These are phyloP conservation scores for Corynespora cassiicola DNA, from an alignment of 2,329 filamentous ascomycete genomes.

Conservation along the genomic window DNA sequence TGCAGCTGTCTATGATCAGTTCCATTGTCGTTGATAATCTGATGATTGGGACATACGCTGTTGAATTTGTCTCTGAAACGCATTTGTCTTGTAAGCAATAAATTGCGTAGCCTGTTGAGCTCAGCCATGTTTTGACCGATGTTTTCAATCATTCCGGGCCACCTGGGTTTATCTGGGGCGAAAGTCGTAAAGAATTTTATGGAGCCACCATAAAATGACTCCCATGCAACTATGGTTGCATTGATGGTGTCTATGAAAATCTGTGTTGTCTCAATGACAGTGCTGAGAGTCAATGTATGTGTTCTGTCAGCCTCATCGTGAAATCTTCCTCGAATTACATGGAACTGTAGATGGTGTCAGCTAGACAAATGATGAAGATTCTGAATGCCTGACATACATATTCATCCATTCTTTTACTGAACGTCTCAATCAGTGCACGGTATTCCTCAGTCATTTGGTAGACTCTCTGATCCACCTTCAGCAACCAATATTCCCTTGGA, in stretches of 20 bases:
- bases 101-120: slow-evolving; percentile 14
- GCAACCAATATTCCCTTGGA: slow-evolving; percentile 20
- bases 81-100: slow-evolving; percentile 14
- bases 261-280: slow-evolving; percentile 23
- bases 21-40: neutral
- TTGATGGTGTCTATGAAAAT: slow-evolving; percentile 17
- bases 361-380: neutral
- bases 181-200: slow-evolving; percentile 14
- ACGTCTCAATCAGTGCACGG: slow-evolving; percentile 19
- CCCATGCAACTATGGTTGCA: slow-evolving; percentile 20
- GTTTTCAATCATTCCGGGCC: slow-evolving; percentile 11
- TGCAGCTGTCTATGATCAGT: slow-evolving; percentile 10
- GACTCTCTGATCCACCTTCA: slow-evolving; percentile 12
- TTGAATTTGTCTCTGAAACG: slow-evolving; percentile 16
- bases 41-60: slow-evolving; percentile 13
- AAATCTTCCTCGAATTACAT: slow-evolving; percentile 6
- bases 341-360: no score
- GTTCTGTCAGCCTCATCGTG: slow-evolving; percentile 12
- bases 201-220: slow-evolving; percentile 12
- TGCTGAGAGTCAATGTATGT: slow-evolving; percentile 18
- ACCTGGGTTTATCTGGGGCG: slow-evolving; percentile 14
- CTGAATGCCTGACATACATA: slow-evolving; percentile 17
- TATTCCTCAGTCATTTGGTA: slow-evolving; percentile 18
- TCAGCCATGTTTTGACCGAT: slow-evolving; percentile 17
- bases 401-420: slow-evolving; percentile 21